Conservation (phyloP, 208 protist genomes). For the Lotmaria passim region DNA sequence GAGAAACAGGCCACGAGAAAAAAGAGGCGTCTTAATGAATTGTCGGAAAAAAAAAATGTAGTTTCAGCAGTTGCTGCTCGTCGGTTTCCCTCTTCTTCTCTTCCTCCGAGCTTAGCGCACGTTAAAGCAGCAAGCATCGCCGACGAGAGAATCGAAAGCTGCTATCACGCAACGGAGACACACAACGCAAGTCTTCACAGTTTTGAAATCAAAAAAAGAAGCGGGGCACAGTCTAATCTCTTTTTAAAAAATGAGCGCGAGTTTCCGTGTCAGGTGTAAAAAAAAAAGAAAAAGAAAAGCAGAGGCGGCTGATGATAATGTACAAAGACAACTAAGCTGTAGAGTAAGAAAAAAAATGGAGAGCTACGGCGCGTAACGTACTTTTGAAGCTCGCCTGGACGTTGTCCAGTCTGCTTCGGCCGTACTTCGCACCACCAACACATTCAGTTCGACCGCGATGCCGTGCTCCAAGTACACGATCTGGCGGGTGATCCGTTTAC, state of each 20-base stretch:
- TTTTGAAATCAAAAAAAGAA: too few relatives aligned
- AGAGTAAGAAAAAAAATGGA: constrained; percentile 9
- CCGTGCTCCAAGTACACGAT: constrained; percentile 28
- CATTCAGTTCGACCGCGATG: constrained; percentile 34
- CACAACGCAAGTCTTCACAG: too few relatives aligned
- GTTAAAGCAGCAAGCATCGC: too few relatives aligned
- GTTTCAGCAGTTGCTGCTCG: too few relatives aligned
- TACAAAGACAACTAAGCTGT: too few relatives aligned
- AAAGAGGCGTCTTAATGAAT: too few relatives aligned
- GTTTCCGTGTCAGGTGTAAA: neutral
- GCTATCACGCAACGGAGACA: constrained; percentile 1
- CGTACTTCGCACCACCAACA: constrained; percentile 7
- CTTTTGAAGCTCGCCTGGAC: neutral
- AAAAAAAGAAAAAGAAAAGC: constrained; percentile 28
- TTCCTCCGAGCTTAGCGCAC: too few relatives aligned
- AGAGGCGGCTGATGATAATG: neutral
- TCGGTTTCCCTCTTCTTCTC: too few relatives aligned
- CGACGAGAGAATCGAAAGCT: too few relatives aligned
- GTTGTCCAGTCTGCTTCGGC: neutral
- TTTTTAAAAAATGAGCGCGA: neutral
- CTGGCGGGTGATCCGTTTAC: constrained; percentile 35
- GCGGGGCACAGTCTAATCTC: too few relatives aligned
- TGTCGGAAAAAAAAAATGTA: constrained; percentile 13
- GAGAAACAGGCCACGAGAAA: too few relatives aligned
- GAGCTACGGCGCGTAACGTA: neutral